Percentiles rank a stretch among this genome's conserved stretches.
Conservation (phyloP, 345 rosid species). For the Erodium maritimum region DNA sequence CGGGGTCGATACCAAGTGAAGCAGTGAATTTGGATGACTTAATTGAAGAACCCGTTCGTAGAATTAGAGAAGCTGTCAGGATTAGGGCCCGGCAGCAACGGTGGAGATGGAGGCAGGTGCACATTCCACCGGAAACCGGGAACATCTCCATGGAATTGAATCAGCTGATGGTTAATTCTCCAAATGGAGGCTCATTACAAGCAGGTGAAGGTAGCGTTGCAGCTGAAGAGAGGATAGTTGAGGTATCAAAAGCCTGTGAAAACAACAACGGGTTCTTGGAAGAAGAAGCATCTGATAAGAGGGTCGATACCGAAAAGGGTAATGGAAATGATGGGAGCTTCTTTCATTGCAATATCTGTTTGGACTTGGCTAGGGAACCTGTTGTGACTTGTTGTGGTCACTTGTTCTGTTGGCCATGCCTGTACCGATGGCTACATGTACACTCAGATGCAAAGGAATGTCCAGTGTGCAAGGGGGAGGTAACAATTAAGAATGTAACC, state of each 20-base stretch:
- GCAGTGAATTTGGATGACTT: slow-evolving; percentile 49
- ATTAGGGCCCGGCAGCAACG: slow-evolving; percentile 30
- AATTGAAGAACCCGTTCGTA: slow-evolving; percentile 33
- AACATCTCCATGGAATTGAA: slow-evolving; percentile 50
- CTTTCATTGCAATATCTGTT: slow-evolving; percentile 57
- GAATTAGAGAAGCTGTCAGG: slow-evolving; percentile 60
- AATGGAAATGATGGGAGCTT: slow-evolving; percentile 45
- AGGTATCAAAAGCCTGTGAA: slow-evolving; percentile 45
- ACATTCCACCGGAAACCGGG: slow-evolving; percentile 31
- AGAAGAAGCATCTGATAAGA: slow-evolving; percentile 36
- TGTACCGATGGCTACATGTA: slow-evolving; percentile 54
- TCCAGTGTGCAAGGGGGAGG: slow-evolving; percentile 86
- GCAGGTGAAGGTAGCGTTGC: slow-evolving; percentile 73
- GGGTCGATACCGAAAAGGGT: slow-evolving; percentile 39
- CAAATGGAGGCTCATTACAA: slow-evolving; percentile 32
- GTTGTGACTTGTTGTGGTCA: slow-evolving; percentile 80
- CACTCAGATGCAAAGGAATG: slow-evolving; percentile 73
- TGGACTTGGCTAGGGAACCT: slow-evolving; percentile 58
- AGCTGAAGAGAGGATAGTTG: slow-evolving; percentile 49
- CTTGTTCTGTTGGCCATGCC: slow-evolving; percentile 77
- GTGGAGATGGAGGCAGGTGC: slow-evolving; percentile 47
- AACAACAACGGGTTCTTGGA: slow-evolving; percentile 43
- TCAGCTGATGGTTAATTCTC: slow-evolving; percentile 42
- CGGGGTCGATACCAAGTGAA: slow-evolving; percentile 29
- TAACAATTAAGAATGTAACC: slow-evolving; percentile 47